Base-by-base conservation (phyloP, 2,329 filamentous ascomycete genomes). In the Phyllosticta ampelicida region DNA sequence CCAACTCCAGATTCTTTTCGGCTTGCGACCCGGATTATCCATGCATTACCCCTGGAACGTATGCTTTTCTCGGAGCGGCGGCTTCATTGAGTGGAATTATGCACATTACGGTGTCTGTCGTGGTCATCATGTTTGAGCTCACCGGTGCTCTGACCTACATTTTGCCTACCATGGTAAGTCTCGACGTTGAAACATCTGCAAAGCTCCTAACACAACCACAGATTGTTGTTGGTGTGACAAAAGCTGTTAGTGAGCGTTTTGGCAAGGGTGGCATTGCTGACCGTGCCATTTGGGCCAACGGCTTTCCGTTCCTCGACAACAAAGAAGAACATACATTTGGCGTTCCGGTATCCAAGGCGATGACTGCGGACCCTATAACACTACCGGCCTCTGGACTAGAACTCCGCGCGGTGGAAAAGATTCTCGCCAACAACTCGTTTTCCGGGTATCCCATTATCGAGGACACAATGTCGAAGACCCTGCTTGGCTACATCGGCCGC, bases 71-170 rank as follows among this genome's bases (percentile, higher is more conserved):
- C 0, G 94, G 94, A 49, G 94, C 94, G 5, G 94, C 86, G 0
- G 92, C 94, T 1, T 89, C 94, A 0, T 78, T 99, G 21, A 92
- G 88, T 70, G 94, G 94, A 9, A 96, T 97, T 68, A 99, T 97
- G 92, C 94, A 97, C 72, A 88, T 99, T 62, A 96, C 92, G 0
- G 85, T 99, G 16, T 95, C 91, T 0, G 90, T 99, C 9, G 92
- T 96, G 1, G 94, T 99, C 67, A 99, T 99, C 72, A 97, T 99
- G 94, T 97, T 97, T 68, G 94, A 99, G 73, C 80, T 99, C 53
- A 99, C 94, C 0, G 94, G 94, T n/a, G 94, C 94, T 6, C 76
- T 97, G 61, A 96, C 91, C 1, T 99, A 99, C 68, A 97, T 99
- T 63, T 77, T 99, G 26, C 94, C 94, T 0, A 97, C 92, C 13